Percentiles rank a stretch among this genome's conserved stretches.
Conservation (phyloP, 2,329 filamentous ascomycete genomes). For the Didymellaceae sp. region DNA sequence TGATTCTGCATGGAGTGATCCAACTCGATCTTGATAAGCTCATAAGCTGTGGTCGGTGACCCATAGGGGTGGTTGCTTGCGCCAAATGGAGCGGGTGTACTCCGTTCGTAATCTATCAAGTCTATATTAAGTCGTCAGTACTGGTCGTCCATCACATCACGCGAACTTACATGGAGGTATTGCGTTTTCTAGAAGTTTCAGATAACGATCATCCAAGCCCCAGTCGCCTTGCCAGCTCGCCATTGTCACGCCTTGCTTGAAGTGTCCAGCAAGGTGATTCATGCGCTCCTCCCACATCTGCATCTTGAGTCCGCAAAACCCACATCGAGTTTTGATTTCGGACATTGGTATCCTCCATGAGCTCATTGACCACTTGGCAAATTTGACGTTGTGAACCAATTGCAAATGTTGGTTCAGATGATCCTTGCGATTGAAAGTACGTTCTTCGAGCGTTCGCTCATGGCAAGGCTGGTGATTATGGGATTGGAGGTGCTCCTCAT, state of each 20-base stretch:
- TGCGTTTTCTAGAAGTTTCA: constrained; percentile 26
- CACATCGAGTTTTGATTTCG: constrained; percentile 29
- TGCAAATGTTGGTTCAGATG: constrained; percentile 36
- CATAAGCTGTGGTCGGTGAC: constrained; percentile 34
- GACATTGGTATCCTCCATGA: constrained; percentile 35
- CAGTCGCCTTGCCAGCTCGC: constrained; percentile 37
- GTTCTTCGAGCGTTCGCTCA: constrained; percentile 28
- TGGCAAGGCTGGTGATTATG: constrained; percentile 33
- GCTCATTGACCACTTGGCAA: constrained; percentile 44
- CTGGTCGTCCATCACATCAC: neutral
- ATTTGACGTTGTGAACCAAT: constrained; percentile 32
- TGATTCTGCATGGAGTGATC: constrained; percentile 31
- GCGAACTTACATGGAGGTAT: constrained; percentile 28
- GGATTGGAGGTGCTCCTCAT: constrained; percentile 18
- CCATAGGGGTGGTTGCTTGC: constrained; percentile 30
- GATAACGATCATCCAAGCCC: constrained; percentile 27
- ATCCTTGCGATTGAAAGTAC: constrained; percentile 40
- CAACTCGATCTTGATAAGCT: constrained; percentile 34
- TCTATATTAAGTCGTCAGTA: constrained; percentile 18
- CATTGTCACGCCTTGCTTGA: constrained; percentile 33
- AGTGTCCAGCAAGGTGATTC: constrained; percentile 38
- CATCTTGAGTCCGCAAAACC: constrained; percentile 32
- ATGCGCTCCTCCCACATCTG: constrained; percentile 30
- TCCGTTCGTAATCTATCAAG: constrained; percentile 30
- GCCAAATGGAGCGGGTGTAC: constrained; percentile 29